Base-by-base conservation (phyloP, 2,329 filamentous ascomycete species). In the Penicillium sp. region DNA sequence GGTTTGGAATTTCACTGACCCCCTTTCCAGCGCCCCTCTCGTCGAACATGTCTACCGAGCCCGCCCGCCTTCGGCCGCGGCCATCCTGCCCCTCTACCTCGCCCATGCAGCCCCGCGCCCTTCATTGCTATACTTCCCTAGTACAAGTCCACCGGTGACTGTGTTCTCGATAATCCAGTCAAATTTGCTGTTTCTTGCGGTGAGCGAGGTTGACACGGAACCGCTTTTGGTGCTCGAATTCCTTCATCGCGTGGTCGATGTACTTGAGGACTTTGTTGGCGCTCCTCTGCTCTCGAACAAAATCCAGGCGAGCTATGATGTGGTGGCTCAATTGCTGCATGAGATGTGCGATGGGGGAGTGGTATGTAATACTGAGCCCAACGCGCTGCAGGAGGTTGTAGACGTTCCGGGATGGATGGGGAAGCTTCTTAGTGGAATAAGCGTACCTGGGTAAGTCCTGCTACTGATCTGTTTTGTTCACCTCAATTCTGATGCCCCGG, bases 291-390 rank as follows among this genome's bases (percentile, higher is more conserved):
- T 97, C 54, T 88, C 92, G 20, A 84, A 83, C 69, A 96, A 94
- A 78, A 88, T 99, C 61, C 92, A 97, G 74, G 83, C 81, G 63
- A 92, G 86, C 74, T 97, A 97, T 75, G 90, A 97, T 84, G 88
- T 97, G 26, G 89, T 95, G 31, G 92, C 92, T 18, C 94, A 99
- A 76, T 78, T 99, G 25, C 81, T 97, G 56, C 90, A 87, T 58
- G 94, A 99, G 76, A 96, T 99, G 89, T 97, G 94, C 72, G 94
- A 99, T 79, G 90, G 87, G 40, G 94, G 94, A 15, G 83, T 87
- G n/a, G 83, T 97, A 33, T 89, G 84, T 68, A 96, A 91, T 54
- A 97, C 93, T 1, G 94, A 99, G 73, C 89, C 90, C 9, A 97
- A 99, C 78, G 90, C 92, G 20, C 77, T 99, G 67, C 84, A 91